Evolutionary conservation across 805 yeast genomes (phyloP), one percentile per base, ranked within the genome.

Genomic region (Nakazawaea ernobii): DNA sequence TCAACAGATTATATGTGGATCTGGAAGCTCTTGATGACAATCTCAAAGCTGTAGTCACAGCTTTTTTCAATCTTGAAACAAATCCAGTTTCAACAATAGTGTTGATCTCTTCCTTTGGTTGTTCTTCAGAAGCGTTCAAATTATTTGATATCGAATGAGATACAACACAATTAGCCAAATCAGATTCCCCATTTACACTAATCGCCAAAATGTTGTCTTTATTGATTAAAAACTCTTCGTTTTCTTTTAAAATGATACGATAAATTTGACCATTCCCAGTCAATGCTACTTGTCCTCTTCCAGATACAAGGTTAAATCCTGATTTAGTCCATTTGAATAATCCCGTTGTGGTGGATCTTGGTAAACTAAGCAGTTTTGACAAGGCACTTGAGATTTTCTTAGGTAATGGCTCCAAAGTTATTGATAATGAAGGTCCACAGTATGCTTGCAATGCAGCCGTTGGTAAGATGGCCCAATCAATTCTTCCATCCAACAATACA

Each of bases 401-500:
- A 5, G 85, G 85, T 9, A 71, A 48, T 14, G 55, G 50, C 28
- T 62, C 61, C 42, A 68, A 63, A 1, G 63, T 60, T 2, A 80
- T 58, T 10, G 62, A 54, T 40, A 82, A 61, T 0, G 82, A 70
- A n/a, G 71, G 65, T 1, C 87, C 88, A 7, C 75, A 59, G 52
- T 70, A 79, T 0, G 71, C 74, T 41, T 79, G 79, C 20, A 82
- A 57, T 0, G 81, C 68, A 13, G 66, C 58, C 1, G 68, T 63
- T 38, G 74, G 67, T 40, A 82, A 66, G 3, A 82, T 48, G 1
- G 83, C 84, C 85, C 86, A 82, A 55, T 82, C 89, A 15, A 60
- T 59, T 0, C 76, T 65, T 2, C 89, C 89, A 52, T 82, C 85
- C 49, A 82, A 57, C 3, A 65, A 51, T 26, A 82, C 49, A 37